phyloP scores from a whole-genome alignment of 148 eudicot species.

The Vaccinium darrowii region DNA sequence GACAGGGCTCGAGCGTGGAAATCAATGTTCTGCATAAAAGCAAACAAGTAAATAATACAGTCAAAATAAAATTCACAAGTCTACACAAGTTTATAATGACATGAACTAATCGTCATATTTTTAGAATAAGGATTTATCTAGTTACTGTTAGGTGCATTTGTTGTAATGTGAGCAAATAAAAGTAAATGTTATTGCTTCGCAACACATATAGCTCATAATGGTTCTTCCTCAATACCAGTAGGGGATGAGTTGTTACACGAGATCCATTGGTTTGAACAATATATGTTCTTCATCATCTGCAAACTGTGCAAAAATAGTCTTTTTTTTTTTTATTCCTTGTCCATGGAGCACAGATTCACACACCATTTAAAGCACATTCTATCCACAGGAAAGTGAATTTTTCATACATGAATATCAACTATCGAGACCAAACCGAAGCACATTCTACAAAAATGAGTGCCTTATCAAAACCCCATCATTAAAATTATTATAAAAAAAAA shows the following conservation, averaged over 20 bases:
- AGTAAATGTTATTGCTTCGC: neutral
- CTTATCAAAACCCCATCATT: too few species aligned
- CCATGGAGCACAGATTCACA: too few species aligned
- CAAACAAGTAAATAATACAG: neutral
- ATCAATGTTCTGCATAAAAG: neutral
- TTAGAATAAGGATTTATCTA: neutral
- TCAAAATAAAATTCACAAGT: neutral
- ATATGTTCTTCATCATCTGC: neutral
- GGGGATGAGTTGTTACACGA: neutral
- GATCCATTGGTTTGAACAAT: neutral
- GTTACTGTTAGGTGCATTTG: neutral
- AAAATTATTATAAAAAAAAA: too few species aligned
- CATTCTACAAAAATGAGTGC: too few species aligned
- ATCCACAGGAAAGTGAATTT: too few species aligned
- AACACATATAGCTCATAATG: neutral
- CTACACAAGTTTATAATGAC: neutral
- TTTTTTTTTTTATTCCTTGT: too few species aligned
- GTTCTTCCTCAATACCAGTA: neutral
- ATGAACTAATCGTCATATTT: neutral
- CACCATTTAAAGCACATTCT: too few species aligned
- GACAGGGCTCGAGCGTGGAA: neutral
- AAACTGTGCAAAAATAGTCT: neutral
- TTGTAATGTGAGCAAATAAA: conserved; percentile 6
- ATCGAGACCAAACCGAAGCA: too few species aligned
- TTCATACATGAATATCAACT: too few species aligned